These are phyloP conservation scores for Cyclanthera cordifolia DNA, from an alignment of 306 rosid species.

Conservation along the genomic window DNA sequence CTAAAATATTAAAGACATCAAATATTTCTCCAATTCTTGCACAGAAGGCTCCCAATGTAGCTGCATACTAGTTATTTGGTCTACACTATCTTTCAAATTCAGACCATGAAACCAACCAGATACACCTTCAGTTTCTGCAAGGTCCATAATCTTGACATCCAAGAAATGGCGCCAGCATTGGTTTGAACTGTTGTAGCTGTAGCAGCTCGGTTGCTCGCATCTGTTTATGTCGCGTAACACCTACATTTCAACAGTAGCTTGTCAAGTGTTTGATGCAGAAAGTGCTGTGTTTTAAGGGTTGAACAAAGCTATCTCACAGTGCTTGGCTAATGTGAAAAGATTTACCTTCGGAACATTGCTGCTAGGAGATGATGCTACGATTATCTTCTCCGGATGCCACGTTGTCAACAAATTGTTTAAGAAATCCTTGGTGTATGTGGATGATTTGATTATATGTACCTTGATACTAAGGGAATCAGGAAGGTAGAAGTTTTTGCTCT, in stretches of 20 bases:
- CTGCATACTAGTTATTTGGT: background rate
- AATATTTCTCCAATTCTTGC: background rate
- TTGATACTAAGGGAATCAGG: background rate
- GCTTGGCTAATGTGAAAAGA: background rate
- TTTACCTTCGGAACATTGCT: background rate
- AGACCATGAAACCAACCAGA: background rate
- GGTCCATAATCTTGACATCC: slow-evolving; percentile 25
- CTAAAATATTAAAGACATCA: too few species aligned
- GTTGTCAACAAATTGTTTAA: background rate
- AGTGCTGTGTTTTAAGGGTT: background rate
- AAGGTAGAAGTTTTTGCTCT: background rate
- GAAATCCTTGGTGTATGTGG: background rate
- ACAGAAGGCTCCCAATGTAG: background rate
- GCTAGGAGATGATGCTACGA: background rate
- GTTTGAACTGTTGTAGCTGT: slow-evolving; percentile 19
- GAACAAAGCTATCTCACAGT: background rate
- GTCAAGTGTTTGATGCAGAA: background rate
- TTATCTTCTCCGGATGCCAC: background rate
- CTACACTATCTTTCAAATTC: background rate
- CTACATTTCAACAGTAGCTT: background rate
- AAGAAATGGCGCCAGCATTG: slow-evolving; percentile 56
- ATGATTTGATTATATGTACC: background rate
- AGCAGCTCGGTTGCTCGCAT: slow-evolving; percentile 25
- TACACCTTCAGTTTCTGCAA: background rate
- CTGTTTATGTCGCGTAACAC: background rate